Evolutionary conservation across 2,329 filamentous ascomycete species (phyloP).

Genomic region (Hirsutella minnesotensis): DNA sequence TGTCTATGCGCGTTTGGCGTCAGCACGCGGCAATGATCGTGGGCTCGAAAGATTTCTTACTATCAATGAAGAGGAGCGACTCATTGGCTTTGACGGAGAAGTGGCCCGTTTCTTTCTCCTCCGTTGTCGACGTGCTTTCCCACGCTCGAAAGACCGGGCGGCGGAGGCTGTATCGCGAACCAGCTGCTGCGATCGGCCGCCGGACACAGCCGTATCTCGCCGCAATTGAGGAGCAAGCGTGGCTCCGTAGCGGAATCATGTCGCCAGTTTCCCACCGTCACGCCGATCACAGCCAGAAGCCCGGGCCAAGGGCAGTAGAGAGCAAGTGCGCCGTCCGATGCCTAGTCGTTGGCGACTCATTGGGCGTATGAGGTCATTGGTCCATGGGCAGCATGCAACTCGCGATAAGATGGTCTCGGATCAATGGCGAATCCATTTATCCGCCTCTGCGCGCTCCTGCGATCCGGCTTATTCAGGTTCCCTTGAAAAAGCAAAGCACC

Average conservation of each 20-base stretch:
- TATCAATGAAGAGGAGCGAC: constrained; percentile 82
- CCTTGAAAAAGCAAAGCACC: no score
- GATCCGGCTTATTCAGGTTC: no score
- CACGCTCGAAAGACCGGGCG: not conserved
- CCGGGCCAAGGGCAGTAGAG: not conserved
- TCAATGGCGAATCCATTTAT: not conserved
- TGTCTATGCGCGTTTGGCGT: constrained; percentile 37
- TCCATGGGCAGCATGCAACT: constrained; percentile 1
- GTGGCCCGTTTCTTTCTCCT: constrained; percentile 63
- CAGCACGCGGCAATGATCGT: not conserved
- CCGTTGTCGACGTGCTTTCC: constrained; percentile 13
- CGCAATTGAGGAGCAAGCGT: constrained; percentile 5
- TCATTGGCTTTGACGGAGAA: constrained; percentile 68
- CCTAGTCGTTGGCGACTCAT: constrained; percentile 1
- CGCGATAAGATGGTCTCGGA: not conserved
- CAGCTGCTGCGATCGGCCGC: not conserved
- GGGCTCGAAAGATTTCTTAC: constrained; percentile 30
- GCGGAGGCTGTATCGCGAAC: not conserved
- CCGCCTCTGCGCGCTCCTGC: not conserved
- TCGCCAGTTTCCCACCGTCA: constrained; percentile 2
- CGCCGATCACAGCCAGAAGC: not conserved
- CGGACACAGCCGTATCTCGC: not conserved
- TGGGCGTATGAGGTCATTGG: constrained; percentile 1
- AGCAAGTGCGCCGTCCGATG: no score
- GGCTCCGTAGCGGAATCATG: constrained; percentile 17